Evolutionary conservation across 2,329 filamentous ascomycete genomes (phyloP), one percentile per base, ranked within the genome.

Genomic region (Penicillium thymicola): DNA sequence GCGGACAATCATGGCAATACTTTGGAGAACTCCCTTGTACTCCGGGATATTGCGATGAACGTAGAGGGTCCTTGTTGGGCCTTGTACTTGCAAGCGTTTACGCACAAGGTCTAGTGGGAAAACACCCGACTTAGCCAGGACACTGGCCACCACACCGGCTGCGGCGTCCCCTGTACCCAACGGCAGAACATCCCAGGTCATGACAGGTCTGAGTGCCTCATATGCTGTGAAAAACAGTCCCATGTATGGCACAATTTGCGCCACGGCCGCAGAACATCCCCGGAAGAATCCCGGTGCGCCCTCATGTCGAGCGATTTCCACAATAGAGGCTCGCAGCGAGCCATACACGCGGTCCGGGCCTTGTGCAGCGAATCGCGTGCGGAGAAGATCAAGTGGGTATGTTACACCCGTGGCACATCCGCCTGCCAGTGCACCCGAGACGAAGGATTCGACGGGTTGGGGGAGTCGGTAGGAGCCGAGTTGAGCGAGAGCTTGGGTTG

Each of bases 361-460:
- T 76, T 97, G 93, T 0, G 94, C 94, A n/a, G 94, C 94, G 74
- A 99, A 99, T 5, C 94, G 87, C 37, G 94, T 99, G 56, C 94
- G 87, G 38, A 99, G 81, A 13, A 99, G 83, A 75, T 99, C 94
- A 52, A 97, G 84, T 23, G 94, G 94, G 76, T 99, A 99, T 54
- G 94, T 97, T 4, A 81, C 77, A 5, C 86, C 86, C 0, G 94
- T 97, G 28, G 92, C 91, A 25, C 87, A 78, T 3, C 89, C 92
- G 42, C 94, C 94, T 2, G 92, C 92, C 0, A 85, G 74, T 2
- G 92, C 93, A 55, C 94, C 94, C 6, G 90, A 84, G 58, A 96
- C 72, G 76, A 97, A 97, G 52, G 88, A 89, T 72, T 92, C 89
- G 43, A 81, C 85, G n/a, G 86, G 76, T 44, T 84, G 81, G 0